Conservation (phyloP, 1,284 basidiomycete species). For the Malassezia nana region DNA sequence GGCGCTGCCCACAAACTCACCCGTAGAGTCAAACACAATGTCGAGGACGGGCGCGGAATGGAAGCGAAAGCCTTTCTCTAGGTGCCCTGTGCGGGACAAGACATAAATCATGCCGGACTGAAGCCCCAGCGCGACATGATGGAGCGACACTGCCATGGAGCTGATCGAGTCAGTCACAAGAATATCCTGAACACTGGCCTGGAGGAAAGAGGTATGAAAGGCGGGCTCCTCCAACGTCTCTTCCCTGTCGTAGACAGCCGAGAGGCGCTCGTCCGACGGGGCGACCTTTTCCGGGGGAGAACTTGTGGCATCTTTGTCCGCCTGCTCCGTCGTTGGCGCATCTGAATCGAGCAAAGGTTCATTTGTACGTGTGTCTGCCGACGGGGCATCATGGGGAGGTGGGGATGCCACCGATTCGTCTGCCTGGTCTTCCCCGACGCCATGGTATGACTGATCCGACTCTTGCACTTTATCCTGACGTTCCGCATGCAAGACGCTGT, state of each 20-base stretch:
- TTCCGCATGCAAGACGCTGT: neutral
- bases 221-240: slow-evolving; percentile 48
- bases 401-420: too few species aligned
- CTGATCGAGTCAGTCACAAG: slow-evolving; percentile 64
- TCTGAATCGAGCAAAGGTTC: too few species aligned
- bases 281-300: neutral
- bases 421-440: too few species aligned
- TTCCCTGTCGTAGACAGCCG: neutral
- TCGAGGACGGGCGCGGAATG: slow-evolving; percentile 84
- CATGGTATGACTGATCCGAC: too few species aligned
- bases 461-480: too few species aligned
- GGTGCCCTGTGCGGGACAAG: slow-evolving; percentile 66
- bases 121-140: slow-evolving; percentile 67
- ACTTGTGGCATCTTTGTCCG: neutral
- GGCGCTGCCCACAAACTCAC: slow-evolving; percentile 82
- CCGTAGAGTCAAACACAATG: slow-evolving; percentile 71
- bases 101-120: slow-evolving; percentile 85
- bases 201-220: slow-evolving; percentile 78
- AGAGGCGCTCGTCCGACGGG: neutral
- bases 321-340: too few species aligned
- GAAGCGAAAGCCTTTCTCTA: slow-evolving; percentile 79
- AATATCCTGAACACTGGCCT: slow-evolving; percentile 65
- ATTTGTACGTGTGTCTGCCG: too few species aligned
- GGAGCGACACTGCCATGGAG: slow-evolving; percentile 55
- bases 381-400: too few species aligned